Evolutionary conservation across 306 rosid species (phyloP).

Genomic region (Quercus wislizeni): DNA sequence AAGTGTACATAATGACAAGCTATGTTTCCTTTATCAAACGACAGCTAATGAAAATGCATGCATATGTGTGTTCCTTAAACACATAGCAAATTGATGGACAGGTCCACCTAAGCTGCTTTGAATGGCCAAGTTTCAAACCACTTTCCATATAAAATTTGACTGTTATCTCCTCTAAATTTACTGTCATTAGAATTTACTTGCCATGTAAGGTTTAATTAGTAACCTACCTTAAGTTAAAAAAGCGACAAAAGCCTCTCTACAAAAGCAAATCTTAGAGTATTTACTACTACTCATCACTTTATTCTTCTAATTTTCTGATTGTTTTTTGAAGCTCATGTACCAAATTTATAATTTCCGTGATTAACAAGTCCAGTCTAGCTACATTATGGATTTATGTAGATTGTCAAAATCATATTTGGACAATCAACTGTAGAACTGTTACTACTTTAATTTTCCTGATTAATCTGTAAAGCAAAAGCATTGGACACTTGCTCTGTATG

Average conservation of each 20-base stretch:
- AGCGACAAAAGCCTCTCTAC: not conserved
- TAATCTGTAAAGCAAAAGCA: too few species aligned
- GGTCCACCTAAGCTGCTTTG: slow-evolving; percentile 6
- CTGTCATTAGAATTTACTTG: slow-evolving; percentile 1
- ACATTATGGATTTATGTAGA: too few species aligned
- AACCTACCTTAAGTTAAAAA: not conserved
- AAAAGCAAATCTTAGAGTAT: not conserved
- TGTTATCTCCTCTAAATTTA: not conserved
- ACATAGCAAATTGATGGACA: slow-evolving; percentile 16
- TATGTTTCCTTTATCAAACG: slow-evolving; percentile 8
- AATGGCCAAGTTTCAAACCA: not conserved
- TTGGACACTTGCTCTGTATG: too few species aligned
- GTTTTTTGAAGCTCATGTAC: too few species aligned
- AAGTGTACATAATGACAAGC: slow-evolving; percentile 11
- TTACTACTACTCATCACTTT: not conserved
- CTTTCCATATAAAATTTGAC: too few species aligned
- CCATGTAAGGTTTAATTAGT: not conserved
- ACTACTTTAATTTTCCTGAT: too few species aligned
- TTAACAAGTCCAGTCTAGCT: too few species aligned
- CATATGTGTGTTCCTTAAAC: slow-evolving; percentile 5
- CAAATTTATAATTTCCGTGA: too few species aligned
- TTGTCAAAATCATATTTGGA: too few species aligned
- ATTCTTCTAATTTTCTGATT: not conserved
- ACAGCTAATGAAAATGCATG: slow-evolving; percentile 17
- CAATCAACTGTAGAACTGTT: too few species aligned